phyloP scores from a whole-genome alignment of 2,329 filamentous ascomycete genomes.

The Pestalotiopsis sp. region DNA sequence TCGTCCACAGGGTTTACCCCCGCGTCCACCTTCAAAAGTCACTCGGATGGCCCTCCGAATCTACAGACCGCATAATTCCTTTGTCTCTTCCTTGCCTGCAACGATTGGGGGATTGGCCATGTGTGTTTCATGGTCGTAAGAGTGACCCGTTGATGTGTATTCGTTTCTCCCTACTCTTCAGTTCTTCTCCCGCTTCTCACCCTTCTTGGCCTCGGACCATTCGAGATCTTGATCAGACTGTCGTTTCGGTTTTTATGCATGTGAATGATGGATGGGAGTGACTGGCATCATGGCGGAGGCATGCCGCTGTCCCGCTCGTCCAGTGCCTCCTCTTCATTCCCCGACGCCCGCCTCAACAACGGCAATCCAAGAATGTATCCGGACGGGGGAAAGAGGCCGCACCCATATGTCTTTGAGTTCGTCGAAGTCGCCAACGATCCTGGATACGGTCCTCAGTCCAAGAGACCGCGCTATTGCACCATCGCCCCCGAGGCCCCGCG shows the following conservation, averaged over 20 bases:
- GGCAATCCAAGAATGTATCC: conserved; percentile 26
- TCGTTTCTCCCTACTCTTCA: not conserved
- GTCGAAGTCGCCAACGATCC: conserved; percentile 29
- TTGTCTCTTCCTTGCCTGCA: not conserved
- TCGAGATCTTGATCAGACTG: not conserved
- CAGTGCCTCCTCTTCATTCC: conserved; percentile 33
- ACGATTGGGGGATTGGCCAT: not conserved
- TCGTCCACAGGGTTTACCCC: not conserved
- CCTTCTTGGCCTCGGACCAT: conserved; percentile 2
- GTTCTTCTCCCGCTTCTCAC: not conserved
- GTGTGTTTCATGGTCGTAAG: not conserved
- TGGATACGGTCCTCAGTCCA: conserved; percentile 40
- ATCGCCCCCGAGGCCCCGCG: conserved; percentile 18
- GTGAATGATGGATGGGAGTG: conserved; percentile 38
- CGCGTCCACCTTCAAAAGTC: conserved; percentile 1
- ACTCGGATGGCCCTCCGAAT: not conserved
- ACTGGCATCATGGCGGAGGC: conserved; percentile 31
- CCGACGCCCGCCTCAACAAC: conserved; percentile 20
- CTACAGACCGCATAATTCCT: conserved; percentile 7
- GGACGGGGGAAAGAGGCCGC: conserved; percentile 41
- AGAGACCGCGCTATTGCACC: conserved; percentile 27
- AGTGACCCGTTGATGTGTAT: not conserved
- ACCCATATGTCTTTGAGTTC: conserved; percentile 35
- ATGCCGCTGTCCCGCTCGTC: conserved; percentile 35
- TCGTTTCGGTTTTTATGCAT: conserved; percentile 16